These are phyloP conservation scores for Lactuca sativa DNA, from an alignment of 129 eudicot genomes.

Conservation along the genomic window DNA sequence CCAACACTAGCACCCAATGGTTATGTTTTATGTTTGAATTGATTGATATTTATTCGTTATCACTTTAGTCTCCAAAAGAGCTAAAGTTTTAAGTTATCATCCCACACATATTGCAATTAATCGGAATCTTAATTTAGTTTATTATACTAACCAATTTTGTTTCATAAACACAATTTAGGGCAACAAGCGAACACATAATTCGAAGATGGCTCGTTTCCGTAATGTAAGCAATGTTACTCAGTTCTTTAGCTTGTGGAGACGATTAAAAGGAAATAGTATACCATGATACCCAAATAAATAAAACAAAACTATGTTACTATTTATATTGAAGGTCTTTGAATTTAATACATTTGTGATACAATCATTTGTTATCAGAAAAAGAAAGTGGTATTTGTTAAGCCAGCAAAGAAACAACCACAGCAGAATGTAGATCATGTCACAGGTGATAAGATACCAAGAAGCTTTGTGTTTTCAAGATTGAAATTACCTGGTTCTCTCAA, in stretches of 20 bases:
- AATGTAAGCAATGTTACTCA: conserved; percentile 46
- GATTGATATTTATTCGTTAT: background rate
- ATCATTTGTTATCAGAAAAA: conserved; percentile 46
- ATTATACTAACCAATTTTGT: conserved; percentile 11
- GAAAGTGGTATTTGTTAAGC: conserved; percentile 62
- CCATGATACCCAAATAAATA: background rate
- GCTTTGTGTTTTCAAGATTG: conserved; percentile 81
- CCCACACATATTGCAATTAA: too few species aligned
- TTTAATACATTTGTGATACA: background rate
- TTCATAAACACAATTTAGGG: background rate
- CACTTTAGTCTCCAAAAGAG: background rate
- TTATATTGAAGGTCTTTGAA: background rate
- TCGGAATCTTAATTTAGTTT: background rate
- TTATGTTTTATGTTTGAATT: background rate
- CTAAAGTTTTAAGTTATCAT: background rate
- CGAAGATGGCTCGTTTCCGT: conserved; percentile 72
- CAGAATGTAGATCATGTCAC: conserved; percentile 83
- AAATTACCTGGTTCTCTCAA: conserved; percentile 74
- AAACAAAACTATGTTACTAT: background rate
- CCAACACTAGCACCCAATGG: too few species aligned
- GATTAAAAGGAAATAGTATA: background rate
- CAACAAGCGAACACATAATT: background rate
- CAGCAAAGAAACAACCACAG: conserved; percentile 49
- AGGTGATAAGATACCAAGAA: conserved; percentile 89
- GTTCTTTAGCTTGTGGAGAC: background rate